phyloP scores from a whole-genome alignment of 2,329 filamentous ascomycete genomes.

The Rhinocladiella mackenziei region DNA sequence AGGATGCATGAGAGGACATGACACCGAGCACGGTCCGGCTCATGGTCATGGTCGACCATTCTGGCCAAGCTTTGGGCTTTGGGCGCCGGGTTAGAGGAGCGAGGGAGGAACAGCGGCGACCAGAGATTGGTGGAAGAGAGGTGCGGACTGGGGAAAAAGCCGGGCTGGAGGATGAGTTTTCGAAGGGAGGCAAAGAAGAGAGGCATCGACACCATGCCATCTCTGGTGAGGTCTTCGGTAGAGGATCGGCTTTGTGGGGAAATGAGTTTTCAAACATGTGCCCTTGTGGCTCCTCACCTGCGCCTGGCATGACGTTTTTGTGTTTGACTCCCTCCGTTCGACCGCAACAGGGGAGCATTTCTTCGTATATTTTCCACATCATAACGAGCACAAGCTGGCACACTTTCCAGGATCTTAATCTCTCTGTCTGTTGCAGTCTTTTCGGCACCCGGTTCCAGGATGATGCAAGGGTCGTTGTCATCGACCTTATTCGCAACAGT shows the following conservation, averaged over 20 bases:
- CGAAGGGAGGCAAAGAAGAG: neutral
- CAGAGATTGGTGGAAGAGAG: constrained; percentile 10
- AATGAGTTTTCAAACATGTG: constrained; percentile 5
- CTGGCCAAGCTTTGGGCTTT: constrained; percentile 7
- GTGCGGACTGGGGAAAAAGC: constrained; percentile 14
- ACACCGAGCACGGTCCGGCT: constrained; percentile 6
- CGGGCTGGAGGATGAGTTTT: constrained; percentile 16
- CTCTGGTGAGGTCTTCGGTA: too few species aligned
- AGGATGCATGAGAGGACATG: neutral
- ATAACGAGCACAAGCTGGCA: neutral
- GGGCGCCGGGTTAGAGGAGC: constrained; percentile 4
- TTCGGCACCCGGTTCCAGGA: neutral
- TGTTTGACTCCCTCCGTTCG: constrained; percentile 11
- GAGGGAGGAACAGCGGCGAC: constrained; percentile 12
- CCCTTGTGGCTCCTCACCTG: constrained; percentile 1
- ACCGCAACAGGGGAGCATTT: constrained; percentile 1
- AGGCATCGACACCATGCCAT: too few species aligned
- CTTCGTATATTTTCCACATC: too few species aligned
- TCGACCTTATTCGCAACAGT: neutral
- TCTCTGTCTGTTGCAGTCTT: too few species aligned
- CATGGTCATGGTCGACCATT: neutral
- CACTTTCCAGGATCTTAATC: too few species aligned
- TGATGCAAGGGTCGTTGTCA: neutral
- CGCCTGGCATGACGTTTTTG: neutral
- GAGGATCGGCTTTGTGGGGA: constrained; percentile 23